These are phyloP conservation scores for Wickerhamomyces sp. DNA, from an alignment of 1,139 yeast genomes.

Conservation along the genomic window DNA sequence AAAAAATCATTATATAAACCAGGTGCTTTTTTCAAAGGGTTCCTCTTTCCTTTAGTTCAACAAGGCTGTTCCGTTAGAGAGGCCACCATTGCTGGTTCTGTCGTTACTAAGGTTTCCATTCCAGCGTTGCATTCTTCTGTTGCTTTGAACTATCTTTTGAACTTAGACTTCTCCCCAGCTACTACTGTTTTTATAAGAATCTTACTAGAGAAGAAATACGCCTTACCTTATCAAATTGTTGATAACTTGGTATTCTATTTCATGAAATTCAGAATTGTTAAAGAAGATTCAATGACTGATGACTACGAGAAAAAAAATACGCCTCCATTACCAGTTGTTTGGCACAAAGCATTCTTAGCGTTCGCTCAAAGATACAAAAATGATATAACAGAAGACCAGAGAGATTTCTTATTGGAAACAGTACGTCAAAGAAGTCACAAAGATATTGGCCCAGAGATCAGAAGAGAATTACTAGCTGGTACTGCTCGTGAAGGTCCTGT, in stretches of 20 bases:
- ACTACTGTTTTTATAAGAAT: constrained; percentile 87
- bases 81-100: constrained; percentile 93
- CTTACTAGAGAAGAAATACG: constrained; percentile 88
- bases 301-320: constrained; percentile 38
- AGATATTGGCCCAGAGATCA: constrained; percentile 87
- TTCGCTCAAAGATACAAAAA: constrained; percentile 96
- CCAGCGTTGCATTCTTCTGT: constrained; percentile 97
- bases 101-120: constrained; percentile 80
- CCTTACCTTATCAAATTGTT: constrained; percentile 92
- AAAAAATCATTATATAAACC: constrained; percentile 95
- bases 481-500: constrained; percentile 37
- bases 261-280: constrained; percentile 71
- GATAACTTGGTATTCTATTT: constrained; percentile 95
- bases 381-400: constrained; percentile 95
- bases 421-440: constrained; percentile 86
- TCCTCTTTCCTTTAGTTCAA: constrained; percentile 84
- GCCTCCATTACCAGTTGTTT: constrained; percentile 86
- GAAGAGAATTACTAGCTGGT: constrained; percentile 91
- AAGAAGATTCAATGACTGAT: constrained; percentile 36
- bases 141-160: constrained; percentile 80
- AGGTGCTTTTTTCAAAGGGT: constrained; percentile 96
- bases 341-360: constrained; percentile 94
- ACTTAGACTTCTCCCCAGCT: constrained; percentile 83
- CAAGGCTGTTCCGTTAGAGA: constrained; percentile 84
- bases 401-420: constrained; percentile 88